Conservation (phyloP, 257 asterid species). For the Gentiana dahurica region DNA sequence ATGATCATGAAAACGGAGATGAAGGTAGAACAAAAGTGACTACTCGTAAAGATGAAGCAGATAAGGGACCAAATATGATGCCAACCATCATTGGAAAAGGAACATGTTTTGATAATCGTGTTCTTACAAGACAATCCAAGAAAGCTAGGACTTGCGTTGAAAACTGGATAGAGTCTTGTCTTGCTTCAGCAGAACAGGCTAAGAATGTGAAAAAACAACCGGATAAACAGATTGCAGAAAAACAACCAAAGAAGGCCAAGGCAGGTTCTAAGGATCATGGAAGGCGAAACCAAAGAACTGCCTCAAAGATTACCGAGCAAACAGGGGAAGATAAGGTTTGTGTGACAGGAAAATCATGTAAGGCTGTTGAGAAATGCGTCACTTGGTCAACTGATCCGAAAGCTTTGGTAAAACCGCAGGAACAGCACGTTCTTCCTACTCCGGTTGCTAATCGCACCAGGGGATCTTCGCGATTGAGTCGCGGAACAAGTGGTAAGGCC, state of each 20-base stretch:
- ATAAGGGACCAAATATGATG: conserved; percentile 18
- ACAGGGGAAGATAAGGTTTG: conserved; percentile 9
- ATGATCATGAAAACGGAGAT: conserved; percentile 27
- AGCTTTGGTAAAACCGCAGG: conserved; percentile 16
- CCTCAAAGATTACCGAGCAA: conserved; percentile 5
- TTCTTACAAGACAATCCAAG: conserved; percentile 43
- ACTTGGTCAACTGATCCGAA: conserved; percentile 16
- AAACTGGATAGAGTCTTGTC: conserved; percentile 11
- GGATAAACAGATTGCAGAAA: conserved; percentile 16
- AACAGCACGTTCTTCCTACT: conserved; percentile 21
- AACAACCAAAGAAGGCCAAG: conserved; percentile 16
- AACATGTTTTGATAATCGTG: conserved; percentile 23
- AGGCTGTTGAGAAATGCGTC: conserved; percentile 7
- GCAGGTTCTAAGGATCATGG: conserved; percentile 9
- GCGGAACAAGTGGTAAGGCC: conserved; percentile 20
- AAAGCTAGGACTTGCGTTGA: conserved; percentile 23
- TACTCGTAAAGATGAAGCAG: conserved; percentile 15
- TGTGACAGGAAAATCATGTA: too few species aligned
- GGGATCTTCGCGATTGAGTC: conserved; percentile 19
- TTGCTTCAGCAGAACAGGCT: conserved; percentile 16
- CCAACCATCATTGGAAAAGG: conserved; percentile 11
- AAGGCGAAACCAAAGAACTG: conserved; percentile 7
- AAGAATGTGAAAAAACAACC: conserved; percentile 18
- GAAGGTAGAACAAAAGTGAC: conserved; percentile 19
- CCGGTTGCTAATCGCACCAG: conserved; percentile 70